Percentiles rank a stretch among this genome's conserved stretches.
These are phyloP conservation scores for Nitzschia putrida DNA, from an alignment of 108 stramenopile genomes.

Conservation along the genomic window DNA sequence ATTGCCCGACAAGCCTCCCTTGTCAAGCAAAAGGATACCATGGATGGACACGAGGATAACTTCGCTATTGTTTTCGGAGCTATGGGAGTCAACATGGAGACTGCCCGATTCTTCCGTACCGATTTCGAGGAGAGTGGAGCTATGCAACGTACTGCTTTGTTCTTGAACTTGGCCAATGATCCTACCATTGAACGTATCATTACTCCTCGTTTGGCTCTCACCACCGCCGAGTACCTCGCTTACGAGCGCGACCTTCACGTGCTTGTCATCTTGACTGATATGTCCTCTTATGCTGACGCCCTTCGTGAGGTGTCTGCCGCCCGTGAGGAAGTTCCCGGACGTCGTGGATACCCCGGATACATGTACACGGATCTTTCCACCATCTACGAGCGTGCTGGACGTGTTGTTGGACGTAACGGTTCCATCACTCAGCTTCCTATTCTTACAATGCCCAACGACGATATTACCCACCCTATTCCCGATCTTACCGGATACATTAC, in stretches of 20 bases:
- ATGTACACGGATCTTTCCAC: conserved; percentile 99
- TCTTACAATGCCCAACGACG: conserved; percentile 99
- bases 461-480: conserved; percentile 99
- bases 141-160: conserved; percentile 98
- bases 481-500: conserved; percentile 99
- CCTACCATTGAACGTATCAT: conserved; percentile 99
- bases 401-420: conserved; percentile 97
- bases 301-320: conserved; percentile 99
- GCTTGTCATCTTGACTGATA: conserved; percentile 98
- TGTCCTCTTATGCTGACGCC: conserved; percentile 99
- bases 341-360: conserved; percentile 99
- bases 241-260: conserved; percentile 99
- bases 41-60: conserved; percentile 98
- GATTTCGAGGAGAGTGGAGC: conserved; percentile 99
- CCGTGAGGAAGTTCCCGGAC: conserved; percentile 99
- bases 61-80: conserved; percentile 99
- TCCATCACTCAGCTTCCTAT: conserved; percentile 99
- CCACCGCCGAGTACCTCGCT: conserved; percentile 99
- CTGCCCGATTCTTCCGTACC: conserved; percentile 97
- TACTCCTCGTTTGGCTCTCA: conserved; percentile 97
- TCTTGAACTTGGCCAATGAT: conserved; percentile 99
- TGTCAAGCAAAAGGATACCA: conserved; percentile 95
- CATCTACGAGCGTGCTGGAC: conserved; percentile 99
- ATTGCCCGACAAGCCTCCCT: conserved; percentile 98
- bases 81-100: conserved; percentile 99